These are phyloP conservation scores for Trichosporon sp. DNA, from an alignment of 1,284 basidiomycete species.

Conservation along the genomic window DNA sequence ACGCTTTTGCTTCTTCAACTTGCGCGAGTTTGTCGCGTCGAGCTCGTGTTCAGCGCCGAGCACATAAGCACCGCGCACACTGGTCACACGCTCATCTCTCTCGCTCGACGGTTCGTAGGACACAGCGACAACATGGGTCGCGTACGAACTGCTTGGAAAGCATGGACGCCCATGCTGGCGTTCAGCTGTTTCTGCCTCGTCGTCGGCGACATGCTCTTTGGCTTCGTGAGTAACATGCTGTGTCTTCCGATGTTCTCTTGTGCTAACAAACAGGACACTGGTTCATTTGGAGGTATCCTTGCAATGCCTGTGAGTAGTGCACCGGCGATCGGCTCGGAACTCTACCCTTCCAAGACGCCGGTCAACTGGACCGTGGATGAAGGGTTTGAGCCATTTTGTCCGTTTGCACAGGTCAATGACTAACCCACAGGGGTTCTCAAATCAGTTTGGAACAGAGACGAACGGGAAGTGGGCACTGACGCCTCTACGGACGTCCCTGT, in stretches of 20 bases:
- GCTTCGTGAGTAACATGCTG: slow-evolving; percentile 5
- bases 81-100: no score
- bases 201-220: slow-evolving; percentile 26
- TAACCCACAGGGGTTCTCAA: slow-evolving; percentile 23
- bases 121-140: slow-evolving; percentile 25
- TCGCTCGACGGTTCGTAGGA: not conserved
- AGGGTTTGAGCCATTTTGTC: not conserved
- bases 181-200: slow-evolving; percentile 26
- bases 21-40: not conserved
- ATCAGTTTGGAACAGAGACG: slow-evolving; percentile 28
- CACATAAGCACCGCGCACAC: not conserved
- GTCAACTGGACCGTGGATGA: not conserved
- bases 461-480: slow-evolving; percentile 23
- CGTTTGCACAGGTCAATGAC: not conserved
- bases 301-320: slow-evolving; percentile 20
- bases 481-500: slow-evolving; percentile 21
- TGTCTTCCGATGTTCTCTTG: no score
- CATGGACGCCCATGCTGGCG: slow-evolving; percentile 22
- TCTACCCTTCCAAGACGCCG: not conserved
- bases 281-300: slow-evolving; percentile 20
- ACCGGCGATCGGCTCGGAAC: not conserved
- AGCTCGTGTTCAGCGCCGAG: not conserved
- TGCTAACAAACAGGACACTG: slow-evolving; percentile 16
- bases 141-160: slow-evolving; percentile 14
- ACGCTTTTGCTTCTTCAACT: not conserved